phyloP scores from a whole-genome alignment of 116 monocot genomes.

The Trichopus zeylanicus region DNA sequence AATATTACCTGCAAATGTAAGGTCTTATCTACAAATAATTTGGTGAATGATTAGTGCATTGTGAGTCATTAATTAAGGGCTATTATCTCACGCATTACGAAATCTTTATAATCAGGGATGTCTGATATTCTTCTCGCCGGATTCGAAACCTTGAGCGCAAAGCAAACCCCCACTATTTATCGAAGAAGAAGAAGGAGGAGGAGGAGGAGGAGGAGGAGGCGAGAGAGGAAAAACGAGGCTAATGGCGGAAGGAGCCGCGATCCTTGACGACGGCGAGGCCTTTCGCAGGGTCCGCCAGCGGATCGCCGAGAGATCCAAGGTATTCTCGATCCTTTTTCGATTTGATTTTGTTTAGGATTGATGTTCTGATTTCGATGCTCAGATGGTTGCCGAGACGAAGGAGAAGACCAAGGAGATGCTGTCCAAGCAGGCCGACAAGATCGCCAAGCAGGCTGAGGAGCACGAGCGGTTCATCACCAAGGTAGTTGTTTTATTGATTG shows the following conservation, averaged over 20 bases:
- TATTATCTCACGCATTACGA: too few relatives aligned
- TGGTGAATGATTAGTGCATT: too few relatives aligned
- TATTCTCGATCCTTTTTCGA: neutral
- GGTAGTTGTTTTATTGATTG: constrained; percentile 13
- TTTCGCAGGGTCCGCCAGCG: constrained; percentile 10
- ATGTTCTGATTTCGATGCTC: neutral
- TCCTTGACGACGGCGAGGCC: constrained; percentile 25
- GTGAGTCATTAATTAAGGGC: too few relatives aligned
- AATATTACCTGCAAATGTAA: too few relatives aligned
- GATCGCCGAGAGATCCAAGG: constrained; percentile 37
- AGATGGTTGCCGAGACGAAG: constrained; percentile 23
- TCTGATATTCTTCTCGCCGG: too few relatives aligned
- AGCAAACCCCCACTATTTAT: too few relatives aligned
- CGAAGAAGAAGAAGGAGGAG: too few relatives aligned
- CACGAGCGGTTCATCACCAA: constrained; percentile 79
- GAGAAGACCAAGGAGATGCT: constrained; percentile 66
- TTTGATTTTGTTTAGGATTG: neutral
- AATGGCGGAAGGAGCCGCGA: constrained; percentile 12
- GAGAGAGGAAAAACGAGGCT: neutral
- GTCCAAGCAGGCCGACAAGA: constrained; percentile 82
- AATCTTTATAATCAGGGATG: too few relatives aligned
- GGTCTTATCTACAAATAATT: too few relatives aligned
- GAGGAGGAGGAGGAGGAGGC: too few relatives aligned
- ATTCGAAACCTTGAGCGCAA: too few relatives aligned
- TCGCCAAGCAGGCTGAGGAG: constrained; percentile 89